A percentile compares a stretch with the other conserved stretches of the same genome.
phyloP scores from a whole-genome alignment of 2,329 filamentous ascomycete genomes.

The Claviceps sp. region DNA sequence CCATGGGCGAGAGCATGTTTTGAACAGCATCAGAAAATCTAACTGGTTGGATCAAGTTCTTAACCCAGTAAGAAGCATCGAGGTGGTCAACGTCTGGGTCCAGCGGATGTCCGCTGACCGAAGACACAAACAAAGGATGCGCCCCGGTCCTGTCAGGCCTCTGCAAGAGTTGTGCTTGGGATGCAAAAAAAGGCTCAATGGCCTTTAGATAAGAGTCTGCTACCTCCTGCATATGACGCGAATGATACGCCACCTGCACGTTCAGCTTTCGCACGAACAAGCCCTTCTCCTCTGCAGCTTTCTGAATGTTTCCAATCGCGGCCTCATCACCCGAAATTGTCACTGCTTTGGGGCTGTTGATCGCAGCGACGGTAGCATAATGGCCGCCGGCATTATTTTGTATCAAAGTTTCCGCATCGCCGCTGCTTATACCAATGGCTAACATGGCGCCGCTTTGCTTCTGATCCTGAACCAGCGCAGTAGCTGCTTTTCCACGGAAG shows the following conservation, averaged over 20 bases:
- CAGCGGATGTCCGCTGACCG: not conserved
- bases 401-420: constrained; percentile 9
- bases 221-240: constrained; percentile 9
- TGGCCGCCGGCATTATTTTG: constrained; percentile 9
- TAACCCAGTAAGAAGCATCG: not conserved
- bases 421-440: constrained; percentile 19
- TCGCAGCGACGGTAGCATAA: constrained; percentile 14
- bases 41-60: not conserved
- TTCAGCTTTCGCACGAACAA: constrained; percentile 7
- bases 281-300: constrained; percentile 11
- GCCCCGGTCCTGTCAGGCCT: not conserved
- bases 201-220: not conserved
- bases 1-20: not conserved
- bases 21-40: not conserved
- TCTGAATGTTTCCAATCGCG: constrained; percentile 12
- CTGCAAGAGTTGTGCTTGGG: not conserved
- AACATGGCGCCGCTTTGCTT: constrained; percentile 18
- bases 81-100: not conserved
- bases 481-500: constrained; percentile 16
- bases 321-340: constrained; percentile 15
- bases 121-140: not conserved
- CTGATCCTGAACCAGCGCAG: constrained; percentile 1
- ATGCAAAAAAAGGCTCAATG: not conserved
- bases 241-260: constrained; percentile 21
- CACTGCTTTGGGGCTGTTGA: constrained; percentile 16